Conservation (phyloP, 306 rosid species). For the Dicorynia guianensis region DNA sequence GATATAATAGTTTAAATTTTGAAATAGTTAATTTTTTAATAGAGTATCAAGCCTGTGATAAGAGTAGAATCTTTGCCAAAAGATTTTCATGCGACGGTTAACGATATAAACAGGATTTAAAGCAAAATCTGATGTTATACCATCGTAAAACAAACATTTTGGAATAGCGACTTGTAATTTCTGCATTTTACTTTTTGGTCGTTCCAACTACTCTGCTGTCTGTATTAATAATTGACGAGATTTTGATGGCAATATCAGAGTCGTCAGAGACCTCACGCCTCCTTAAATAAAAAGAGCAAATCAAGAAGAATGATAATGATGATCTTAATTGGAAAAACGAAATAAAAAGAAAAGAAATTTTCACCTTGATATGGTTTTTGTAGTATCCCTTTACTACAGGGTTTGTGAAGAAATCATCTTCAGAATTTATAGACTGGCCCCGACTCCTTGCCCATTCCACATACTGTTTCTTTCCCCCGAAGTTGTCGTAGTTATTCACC, state of each 20-base stretch:
- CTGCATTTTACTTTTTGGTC: background rate
- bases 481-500: slow-evolving; percentile 75
- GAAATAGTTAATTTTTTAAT: too few species aligned
- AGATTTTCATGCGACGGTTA: too few species aligned
- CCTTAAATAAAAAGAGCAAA: background rate
- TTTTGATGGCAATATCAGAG: too few species aligned
- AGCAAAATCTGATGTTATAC: background rate
- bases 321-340: background rate
- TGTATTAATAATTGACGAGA: background rate
- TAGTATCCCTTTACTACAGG: slow-evolving; percentile 67
- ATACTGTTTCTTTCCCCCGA: slow-evolving; percentile 91
- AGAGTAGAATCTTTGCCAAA: too few species aligned
- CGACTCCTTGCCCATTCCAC: slow-evolving; percentile 89
- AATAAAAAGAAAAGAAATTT: background rate
- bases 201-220: slow-evolving; percentile 1
- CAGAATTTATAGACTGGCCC: slow-evolving; percentile 74
- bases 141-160: too few species aligned
- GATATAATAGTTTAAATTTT: too few species aligned
- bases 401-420: slow-evolving; percentile 88
- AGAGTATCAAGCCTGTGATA: too few species aligned
- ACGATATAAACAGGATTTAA: too few species aligned
- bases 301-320: background rate
- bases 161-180: background rate
- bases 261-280: too few species aligned
- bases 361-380: slow-evolving; percentile 87